Conservation (phyloP, 2,329 filamentous ascomycete species). For the Xylariales sp. region DNA sequence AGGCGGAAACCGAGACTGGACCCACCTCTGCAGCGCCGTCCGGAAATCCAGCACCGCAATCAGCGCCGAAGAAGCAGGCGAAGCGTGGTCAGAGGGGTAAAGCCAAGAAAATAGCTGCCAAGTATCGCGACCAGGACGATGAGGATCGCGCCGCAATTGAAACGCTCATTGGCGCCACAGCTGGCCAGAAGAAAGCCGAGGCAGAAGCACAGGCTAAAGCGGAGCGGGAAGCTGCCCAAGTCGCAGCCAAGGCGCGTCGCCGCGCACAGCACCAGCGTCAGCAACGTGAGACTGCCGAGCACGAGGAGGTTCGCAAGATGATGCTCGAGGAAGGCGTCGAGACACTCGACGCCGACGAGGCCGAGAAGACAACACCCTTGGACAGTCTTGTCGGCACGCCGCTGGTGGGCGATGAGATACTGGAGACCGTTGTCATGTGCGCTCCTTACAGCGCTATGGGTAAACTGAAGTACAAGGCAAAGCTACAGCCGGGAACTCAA, state of each 20-base stretch:
- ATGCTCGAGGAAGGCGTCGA: constrained; percentile 58
- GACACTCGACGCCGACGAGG: constrained; percentile 54
- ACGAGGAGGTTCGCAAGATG: constrained; percentile 63
- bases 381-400: constrained; percentile 75
- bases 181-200: constrained; percentile 62
- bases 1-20: constrained; percentile 12
- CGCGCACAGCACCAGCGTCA: constrained; percentile 74
- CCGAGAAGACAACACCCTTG: constrained; percentile 49
- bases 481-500: constrained; percentile 80
- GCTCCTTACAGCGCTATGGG: constrained; percentile 60
- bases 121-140: constrained; percentile 92
- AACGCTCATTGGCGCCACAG: constrained; percentile 74
- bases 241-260: constrained; percentile 68
- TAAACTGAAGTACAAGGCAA: constrained; percentile 87
- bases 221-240: constrained; percentile 65
- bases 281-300: constrained; percentile 69
- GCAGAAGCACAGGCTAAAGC: constrained; percentile 65
- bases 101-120: constrained; percentile 79
- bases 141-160: constrained; percentile 84
- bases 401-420: constrained; percentile 74
- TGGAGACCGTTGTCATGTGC: constrained; percentile 61
- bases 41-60: constrained; percentile 22
- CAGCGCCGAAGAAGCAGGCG: constrained; percentile 39
- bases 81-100: constrained; percentile 78
- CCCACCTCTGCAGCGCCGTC: constrained; percentile 22